Evolutionary conservation across 23 red algal genomes (phyloP).

Genomic region (Rhodosorus marinus): DNA sequence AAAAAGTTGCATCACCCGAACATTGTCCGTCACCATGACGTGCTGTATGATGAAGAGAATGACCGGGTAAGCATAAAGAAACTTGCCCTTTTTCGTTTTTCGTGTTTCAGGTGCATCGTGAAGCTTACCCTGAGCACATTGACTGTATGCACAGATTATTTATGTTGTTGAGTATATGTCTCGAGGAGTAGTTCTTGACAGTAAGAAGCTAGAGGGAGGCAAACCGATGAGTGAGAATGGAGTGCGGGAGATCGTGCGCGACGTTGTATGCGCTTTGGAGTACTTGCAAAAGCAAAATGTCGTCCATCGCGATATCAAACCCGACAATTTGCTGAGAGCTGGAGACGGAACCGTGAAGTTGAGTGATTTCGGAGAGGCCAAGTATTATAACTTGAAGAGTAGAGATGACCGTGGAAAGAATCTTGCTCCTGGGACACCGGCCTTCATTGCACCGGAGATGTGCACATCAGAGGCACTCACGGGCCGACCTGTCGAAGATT

Average conservation of each 20-base stretch:
- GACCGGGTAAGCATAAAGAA: too few species aligned
- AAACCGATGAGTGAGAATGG: constrained; percentile 58
- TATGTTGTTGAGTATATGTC: constrained; percentile 71
- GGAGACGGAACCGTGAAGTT: constrained; percentile 1
- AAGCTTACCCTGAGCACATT: too few species aligned
- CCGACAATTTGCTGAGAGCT: constrained; percentile 10
- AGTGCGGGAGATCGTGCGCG: constrained; percentile 51
- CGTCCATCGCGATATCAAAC: constrained; percentile 26
- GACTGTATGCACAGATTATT: constrained; percentile 3
- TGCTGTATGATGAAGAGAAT: constrained; percentile 26
- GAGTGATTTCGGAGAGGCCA: constrained; percentile 11
- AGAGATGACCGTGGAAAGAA: too few species aligned
- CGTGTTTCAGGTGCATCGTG: too few species aligned
- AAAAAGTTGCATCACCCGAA: constrained; percentile 56
- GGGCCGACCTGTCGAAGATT: constrained; percentile 3
- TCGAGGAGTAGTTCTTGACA: constrained; percentile 58
- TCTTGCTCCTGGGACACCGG: constrained; percentile 71
- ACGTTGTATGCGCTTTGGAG: constrained; percentile 40
- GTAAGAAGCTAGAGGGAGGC: constrained; percentile 41
- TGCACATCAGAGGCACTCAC: constrained; percentile 18
- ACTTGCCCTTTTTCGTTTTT: too few species aligned
- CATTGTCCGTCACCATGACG: constrained; percentile 42
- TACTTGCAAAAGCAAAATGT: constrained; percentile 5
- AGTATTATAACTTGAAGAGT: too few species aligned
- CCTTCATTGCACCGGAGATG: constrained; percentile 61